phyloP scores from a whole-genome alignment of 208 protist species.

The Trypanosoma congolense region DNA sequence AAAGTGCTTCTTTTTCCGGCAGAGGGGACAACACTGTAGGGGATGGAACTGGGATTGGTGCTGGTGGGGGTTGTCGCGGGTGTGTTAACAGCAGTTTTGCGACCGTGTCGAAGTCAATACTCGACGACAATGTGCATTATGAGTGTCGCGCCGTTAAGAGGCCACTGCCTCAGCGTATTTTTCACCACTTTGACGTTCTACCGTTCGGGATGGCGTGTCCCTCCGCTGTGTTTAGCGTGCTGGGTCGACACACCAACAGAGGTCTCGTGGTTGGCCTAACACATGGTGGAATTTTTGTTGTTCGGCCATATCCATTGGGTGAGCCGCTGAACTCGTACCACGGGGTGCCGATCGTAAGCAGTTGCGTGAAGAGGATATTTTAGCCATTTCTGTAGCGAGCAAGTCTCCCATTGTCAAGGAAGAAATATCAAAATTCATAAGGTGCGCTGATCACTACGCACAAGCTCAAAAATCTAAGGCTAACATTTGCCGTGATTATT shows the following conservation, averaged over 20 bases:
- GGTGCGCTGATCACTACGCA: no score
- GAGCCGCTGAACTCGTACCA: constrained; percentile 19
- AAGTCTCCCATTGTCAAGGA: no score
- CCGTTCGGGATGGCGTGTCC: constrained; percentile 47
- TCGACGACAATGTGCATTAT: constrained; percentile 35
- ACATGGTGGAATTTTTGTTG: constrained; percentile 27
- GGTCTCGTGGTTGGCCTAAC: constrained; percentile 43
- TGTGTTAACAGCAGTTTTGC: no score
- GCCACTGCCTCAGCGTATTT: constrained; percentile 32
- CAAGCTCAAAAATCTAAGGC: no score
- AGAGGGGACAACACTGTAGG: not conserved
- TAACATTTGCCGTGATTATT: no score
- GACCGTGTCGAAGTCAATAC: constrained; percentile 1
- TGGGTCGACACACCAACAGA: constrained; percentile 54
- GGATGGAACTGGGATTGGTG: not conserved
- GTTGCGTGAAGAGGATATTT: not conserved
- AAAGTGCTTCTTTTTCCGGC: no score
- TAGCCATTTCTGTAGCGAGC: not conserved
- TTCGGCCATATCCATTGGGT: constrained; percentile 32
- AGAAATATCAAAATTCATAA: no score
- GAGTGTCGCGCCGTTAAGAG: constrained; percentile 30
- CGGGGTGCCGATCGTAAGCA: constrained; percentile 5
- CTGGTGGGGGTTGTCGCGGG: no score
- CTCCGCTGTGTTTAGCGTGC: constrained; percentile 39
- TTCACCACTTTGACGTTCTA: constrained; percentile 57